Conservation (phyloP, 768 basidiomycete species). For the Amanita subjunquillea region DNA sequence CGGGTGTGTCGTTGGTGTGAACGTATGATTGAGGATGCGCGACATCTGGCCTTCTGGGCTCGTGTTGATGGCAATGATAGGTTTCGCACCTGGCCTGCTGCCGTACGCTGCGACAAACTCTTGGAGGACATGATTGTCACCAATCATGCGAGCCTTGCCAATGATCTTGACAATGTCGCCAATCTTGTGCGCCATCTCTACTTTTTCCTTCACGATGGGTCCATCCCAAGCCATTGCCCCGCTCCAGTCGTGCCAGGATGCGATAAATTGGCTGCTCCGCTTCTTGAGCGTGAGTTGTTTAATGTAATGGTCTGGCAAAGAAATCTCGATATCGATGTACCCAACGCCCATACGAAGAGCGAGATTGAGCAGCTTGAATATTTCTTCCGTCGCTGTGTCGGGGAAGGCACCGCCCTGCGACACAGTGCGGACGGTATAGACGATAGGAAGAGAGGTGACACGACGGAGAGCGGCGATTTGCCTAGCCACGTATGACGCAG, state of each 20-base stretch:
- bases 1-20: conserved; percentile 89
- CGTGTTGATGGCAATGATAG: conserved; percentile 94
- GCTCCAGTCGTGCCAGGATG: conserved; percentile 93
- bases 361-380: conserved; percentile 65
- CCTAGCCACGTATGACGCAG: conserved; percentile 60
- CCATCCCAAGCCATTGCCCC: conserved; percentile 79
- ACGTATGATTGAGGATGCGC: conserved; percentile 72
- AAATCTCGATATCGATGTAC: conserved; percentile 87
- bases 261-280: conserved; percentile 70
- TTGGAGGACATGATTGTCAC: conserved; percentile 75
- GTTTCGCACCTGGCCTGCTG: conserved; percentile 46
- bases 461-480: conserved; percentile 77
- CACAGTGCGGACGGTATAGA: conserved; percentile 84
- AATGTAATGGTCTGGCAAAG: conserved; percentile 55
- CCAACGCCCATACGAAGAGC: conserved; percentile 81
- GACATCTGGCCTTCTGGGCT: conserved; percentile 84
- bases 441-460: conserved; percentile 71
- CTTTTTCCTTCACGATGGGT: conserved; percentile 54
- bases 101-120: conserved; percentile 50
- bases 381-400: conserved; percentile 60
- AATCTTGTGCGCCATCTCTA: conserved; percentile 47
- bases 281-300: conserved; percentile 50
- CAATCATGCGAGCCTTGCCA: conserved; percentile 63
- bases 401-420: conserved; percentile 92
- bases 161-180: conserved; percentile 94